Base-by-base conservation (phyloP, 352 stramenopile genomes). In the Phytophthora europaea region DNA sequence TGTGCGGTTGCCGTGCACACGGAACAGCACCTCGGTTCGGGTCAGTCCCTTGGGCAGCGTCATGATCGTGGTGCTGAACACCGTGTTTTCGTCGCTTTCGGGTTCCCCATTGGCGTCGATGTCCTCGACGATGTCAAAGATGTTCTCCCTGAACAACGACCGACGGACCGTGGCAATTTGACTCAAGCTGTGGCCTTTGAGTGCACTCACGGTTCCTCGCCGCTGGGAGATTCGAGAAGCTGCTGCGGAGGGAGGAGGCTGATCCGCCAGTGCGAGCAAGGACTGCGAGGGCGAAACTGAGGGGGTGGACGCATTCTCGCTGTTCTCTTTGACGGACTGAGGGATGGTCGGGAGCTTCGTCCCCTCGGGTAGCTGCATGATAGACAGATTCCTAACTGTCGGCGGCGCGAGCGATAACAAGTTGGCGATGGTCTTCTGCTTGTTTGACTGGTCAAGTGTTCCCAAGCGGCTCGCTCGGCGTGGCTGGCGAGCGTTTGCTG, bases 41-140 rank as follows among this genome's bases (percentile, higher is more conserved):
- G 88, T 95, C 52, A 95, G 71, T 1, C 86, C 86, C 45, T 89
- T 84, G 0, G 86, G 86, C 2, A 95, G 73, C 58, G 89, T 88
- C 88, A 95, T 95, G 69, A 94, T 91, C 12, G 85, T 88, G 20
- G 86, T 84, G 51, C 62, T 81, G 40, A 79, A 82, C 4, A 47
- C 50, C 2, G 61, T 23, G 13, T 71, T 60, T 2, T 75, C 67
- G 2, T 73, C 69, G 23, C 67, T 67, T 36, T 83, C 59, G 9
- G 70, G 69, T 13, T 80, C 65, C 10, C 65, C 67, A 6, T 82
- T 80, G 6, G 73, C 75, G 20, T 91, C 81, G 8, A 85, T 79
- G 51, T 93, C 85, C 61, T 94, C 85, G 2, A 94, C 83, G 48
- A 93, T 91, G 52, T 93, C 85, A 66, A 94, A 93, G 13, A 93